Evolutionary conservation across 331 rosid species (phyloP).

Genomic region (Malus hybrid): DNA sequence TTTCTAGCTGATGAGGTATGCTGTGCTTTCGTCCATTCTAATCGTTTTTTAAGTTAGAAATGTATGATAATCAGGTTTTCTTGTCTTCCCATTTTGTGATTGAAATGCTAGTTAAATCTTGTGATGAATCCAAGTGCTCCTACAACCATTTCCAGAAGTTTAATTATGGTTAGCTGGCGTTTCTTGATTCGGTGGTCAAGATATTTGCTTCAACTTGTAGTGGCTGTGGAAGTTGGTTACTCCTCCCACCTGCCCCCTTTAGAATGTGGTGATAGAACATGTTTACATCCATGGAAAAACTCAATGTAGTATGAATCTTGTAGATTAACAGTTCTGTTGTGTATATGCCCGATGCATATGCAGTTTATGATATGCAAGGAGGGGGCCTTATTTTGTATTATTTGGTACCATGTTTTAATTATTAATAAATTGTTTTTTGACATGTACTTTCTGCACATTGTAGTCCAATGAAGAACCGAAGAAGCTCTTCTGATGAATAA

Average conservation of each 20-base stretch:
- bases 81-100: background rate
- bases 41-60: background rate
- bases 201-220: background rate
- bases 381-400: background rate
- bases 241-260: background rate
- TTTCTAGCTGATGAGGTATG: slow-evolving; percentile 52
- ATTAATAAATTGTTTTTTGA: slow-evolving; percentile 5
- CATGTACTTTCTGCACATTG: slow-evolving; percentile 21
- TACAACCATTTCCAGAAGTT: background rate
- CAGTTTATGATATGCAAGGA: background rate
- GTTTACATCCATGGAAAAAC: background rate
- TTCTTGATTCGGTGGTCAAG: background rate
- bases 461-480: slow-evolving; percentile 24
- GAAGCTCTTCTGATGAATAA: slow-evolving; percentile 39
- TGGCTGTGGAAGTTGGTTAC: background rate
- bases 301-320: background rate
- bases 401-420: background rate
- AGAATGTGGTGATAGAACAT: background rate
- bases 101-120: background rate
- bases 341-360: background rate
- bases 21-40: slow-evolving; percentile 13
- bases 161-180: background rate
- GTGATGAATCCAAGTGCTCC: background rate
- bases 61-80: background rate
- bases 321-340: background rate